Evolutionary conservation across 805 yeast genomes (phyloP), one percentile per base, ranked within the genome.

Genomic region (Candida vartiovaarae): DNA sequence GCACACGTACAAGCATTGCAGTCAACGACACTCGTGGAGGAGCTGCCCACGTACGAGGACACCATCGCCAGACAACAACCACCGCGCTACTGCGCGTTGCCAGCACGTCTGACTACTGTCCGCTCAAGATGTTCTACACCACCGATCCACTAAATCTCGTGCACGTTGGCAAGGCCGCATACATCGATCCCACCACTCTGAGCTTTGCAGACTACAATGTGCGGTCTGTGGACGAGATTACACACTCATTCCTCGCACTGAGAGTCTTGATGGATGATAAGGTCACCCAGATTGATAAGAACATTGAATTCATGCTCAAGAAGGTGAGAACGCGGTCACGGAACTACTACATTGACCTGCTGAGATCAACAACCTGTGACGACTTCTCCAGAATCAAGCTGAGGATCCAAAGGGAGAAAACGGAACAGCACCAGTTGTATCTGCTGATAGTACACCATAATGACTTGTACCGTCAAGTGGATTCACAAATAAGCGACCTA

Each of bases 51-150:
- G 3, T 56, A 56, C 39, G 43, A 38, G 6, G 53, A 55, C 27
- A 36, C 59, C 4, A 34, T 46, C n/a, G 33, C 25, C 4, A 42
- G 48, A 6, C 34, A 41, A 3, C 53, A 54, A 4, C 61, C 61
- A 6, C 60, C 60, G 25, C 46, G 52, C 20, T 56, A 54, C 44
- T 51, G 41, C n/a, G n/a, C 2, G 44, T 48, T 5, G 49, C 48
- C 9, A 36, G 38, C n/a, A 37, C 33, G 4, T 46, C 51, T 3
- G 41, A 44, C n/a, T 45, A 46, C 24, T 42, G 49, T 3, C 53
- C 51, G n/a, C 41, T 50, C 15, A 43, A 41, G 27, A 4, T 20
- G 8, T 42, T 48, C 10, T 51, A 45, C 38, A 42, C 47, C 20
- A 40, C 45, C n/a, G 36, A 33, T 33, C 48, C 44, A 1, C 37